Conservation (phyloP, 441 rosid species). For the Isatis lusitanica region DNA sequence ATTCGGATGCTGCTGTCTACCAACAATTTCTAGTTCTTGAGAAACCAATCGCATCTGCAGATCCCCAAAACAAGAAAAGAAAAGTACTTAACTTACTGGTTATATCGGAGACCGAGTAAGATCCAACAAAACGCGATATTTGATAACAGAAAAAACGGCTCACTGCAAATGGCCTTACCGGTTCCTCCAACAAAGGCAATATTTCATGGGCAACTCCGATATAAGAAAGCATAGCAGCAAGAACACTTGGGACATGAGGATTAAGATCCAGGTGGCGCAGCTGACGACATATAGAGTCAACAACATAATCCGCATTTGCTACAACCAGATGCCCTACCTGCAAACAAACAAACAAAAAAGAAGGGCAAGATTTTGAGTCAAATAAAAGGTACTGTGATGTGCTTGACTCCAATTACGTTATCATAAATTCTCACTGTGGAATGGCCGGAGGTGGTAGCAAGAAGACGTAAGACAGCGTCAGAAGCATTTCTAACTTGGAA, state of each 20-base stretch:
- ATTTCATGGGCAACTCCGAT: slow-evolving; percentile 82
- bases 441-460: slow-evolving; percentile 61
- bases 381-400: neutral
- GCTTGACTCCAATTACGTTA: neutral
- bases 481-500: slow-evolving; percentile 77
- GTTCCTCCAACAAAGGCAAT: slow-evolving; percentile 88
- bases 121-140: neutral
- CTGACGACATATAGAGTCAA: slow-evolving; percentile 90
- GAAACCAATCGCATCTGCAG: slow-evolving; percentile 83
- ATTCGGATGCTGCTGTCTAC: slow-evolving; percentile 91
- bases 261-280: slow-evolving; percentile 89
- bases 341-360: slow-evolving; percentile 24
- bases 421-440: slow-evolving; percentile 55
- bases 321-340: slow-evolving; percentile 91
- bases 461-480: slow-evolving; percentile 75
- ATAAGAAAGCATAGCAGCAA: slow-evolving; percentile 95
- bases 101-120: neutral
- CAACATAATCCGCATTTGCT: slow-evolving; percentile 87
- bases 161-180: slow-evolving; percentile 50
- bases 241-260: slow-evolving; percentile 88
- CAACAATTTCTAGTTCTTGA: slow-evolving; percentile 87
- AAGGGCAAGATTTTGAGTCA: slow-evolving; percentile 13
- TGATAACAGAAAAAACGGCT: neutral
- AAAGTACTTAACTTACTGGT: neutral
- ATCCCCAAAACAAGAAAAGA: slow-evolving; percentile 1